A percentile compares a stretch with the other conserved stretches of the same genome.
These are phyloP conservation scores for Epichloe aotearoae DNA, from an alignment of 2,329 filamentous ascomycete genomes.

Conservation along the genomic window DNA sequence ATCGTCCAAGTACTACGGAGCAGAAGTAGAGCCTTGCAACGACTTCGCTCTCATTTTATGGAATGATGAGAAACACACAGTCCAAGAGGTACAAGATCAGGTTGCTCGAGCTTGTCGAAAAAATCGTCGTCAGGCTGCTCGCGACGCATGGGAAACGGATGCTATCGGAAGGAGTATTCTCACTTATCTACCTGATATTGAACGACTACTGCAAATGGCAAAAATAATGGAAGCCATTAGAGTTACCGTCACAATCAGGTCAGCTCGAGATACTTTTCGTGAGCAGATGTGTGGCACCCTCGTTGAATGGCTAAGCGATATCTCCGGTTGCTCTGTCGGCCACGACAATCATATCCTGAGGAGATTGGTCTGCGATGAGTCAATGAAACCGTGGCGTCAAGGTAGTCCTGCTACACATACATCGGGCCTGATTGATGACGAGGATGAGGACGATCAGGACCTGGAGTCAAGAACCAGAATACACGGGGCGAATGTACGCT, in stretches of 20 bases:
- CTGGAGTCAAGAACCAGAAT: constrained; percentile 22
- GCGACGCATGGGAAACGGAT: constrained; percentile 78
- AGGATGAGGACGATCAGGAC: constrained; percentile 35
- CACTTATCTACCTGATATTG: constrained; percentile 59
- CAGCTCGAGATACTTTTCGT: constrained; percentile 84
- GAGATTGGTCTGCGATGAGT: constrained; percentile 76
- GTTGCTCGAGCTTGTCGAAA: constrained; percentile 79
- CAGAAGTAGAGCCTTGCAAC: constrained; percentile 25
- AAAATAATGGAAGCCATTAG: constrained; percentile 89
- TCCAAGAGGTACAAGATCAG: constrained; percentile 80
- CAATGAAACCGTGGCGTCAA: constrained; percentile 74
- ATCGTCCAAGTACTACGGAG: constrained; percentile 56
- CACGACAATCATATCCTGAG: constrained; percentile 67
- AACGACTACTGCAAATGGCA: constrained; percentile 62
- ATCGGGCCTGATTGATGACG: constrained; percentile 26
- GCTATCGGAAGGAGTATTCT: constrained; percentile 77
- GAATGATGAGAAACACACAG: constrained; percentile 98
- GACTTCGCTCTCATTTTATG: constrained; percentile 82
- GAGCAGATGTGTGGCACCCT: constrained; percentile 99
- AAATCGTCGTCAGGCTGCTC: constrained; percentile 51
- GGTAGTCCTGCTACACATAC: constrained; percentile 76
- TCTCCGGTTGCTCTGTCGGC: constrained; percentile 77
- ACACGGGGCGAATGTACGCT: constrained; percentile 22
- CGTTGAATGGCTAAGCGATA: constrained; percentile 90
- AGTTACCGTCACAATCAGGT: constrained; percentile 88